Evolutionary conservation across 2,329 filamentous ascomycete genomes (phyloP).

Genomic region (Penicillium sp.): DNA sequence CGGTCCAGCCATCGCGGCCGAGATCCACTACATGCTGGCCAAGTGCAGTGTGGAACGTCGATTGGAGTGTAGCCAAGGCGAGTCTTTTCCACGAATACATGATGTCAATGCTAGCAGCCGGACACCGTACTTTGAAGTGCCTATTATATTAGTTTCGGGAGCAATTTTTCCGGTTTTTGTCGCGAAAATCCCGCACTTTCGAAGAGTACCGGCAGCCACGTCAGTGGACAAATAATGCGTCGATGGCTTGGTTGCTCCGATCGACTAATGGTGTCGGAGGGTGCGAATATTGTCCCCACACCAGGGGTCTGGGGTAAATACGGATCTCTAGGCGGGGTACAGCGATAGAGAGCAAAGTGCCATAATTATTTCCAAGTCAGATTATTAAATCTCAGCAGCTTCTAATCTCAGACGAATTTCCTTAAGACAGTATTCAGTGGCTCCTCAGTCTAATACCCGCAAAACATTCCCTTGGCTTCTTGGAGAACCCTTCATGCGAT

Average conservation of each 20-base stretch:
- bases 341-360: too few species aligned
- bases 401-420: too few species aligned
- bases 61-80: slow-evolving; percentile 15
- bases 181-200: background rate
- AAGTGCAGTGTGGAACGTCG: slow-evolving; percentile 8
- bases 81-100: slow-evolving; percentile 20
- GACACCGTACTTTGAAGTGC: too few species aligned
- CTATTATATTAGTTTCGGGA: background rate
- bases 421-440: too few species aligned
- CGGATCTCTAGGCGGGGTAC: background rate
- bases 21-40: slow-evolving; percentile 40
- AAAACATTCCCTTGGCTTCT: slow-evolving; percentile 21
- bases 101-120: background rate
- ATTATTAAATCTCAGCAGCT: too few species aligned
- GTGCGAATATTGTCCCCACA: background rate
- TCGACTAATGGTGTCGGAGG: background rate
- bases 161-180: slow-evolving; percentile 1
- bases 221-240: slow-evolving; percentile 1
- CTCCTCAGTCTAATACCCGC: slow-evolving; percentile 16
- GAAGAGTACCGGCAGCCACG: background rate
- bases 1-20: slow-evolving; percentile 42
- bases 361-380: too few species aligned
- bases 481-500: slow-evolving; percentile 22
- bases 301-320: background rate
- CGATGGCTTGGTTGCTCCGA: background rate